Evolutionary conservation across 2,329 filamentous ascomycete genomes (phyloP).

Genomic region (Didymella pomorum): DNA sequence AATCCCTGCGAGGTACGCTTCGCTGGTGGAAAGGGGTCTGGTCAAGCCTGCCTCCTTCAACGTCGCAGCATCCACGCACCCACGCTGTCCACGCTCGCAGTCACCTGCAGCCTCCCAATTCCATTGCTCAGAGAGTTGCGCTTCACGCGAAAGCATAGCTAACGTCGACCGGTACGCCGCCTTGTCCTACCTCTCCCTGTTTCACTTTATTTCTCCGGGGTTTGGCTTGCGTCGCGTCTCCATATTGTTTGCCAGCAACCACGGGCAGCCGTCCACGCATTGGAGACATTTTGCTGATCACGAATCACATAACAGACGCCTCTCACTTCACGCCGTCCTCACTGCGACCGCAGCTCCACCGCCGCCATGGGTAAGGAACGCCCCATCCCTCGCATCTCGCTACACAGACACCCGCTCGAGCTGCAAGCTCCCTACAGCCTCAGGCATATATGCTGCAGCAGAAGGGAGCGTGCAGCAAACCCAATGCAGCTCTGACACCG

Average conservation of each 20-base stretch:
- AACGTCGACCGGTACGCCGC: conserved; percentile 49
- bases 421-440: conserved; percentile 17
- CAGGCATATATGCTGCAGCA: conserved; percentile 23
- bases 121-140: conserved; percentile 46
- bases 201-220: conserved; percentile 46
- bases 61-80: conserved; percentile 42
- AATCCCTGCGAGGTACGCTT: conserved; percentile 39
- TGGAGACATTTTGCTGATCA: conserved; percentile 33
- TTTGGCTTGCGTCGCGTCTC: conserved; percentile 46
- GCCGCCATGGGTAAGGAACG: conserved; percentile 51
- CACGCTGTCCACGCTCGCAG: conserved; percentile 40
- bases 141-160: conserved; percentile 48
- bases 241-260: conserved; percentile 40
- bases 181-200: conserved; percentile 29
- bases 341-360: conserved; percentile 41
- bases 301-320: conserved; percentile 39
- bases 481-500: conserved; percentile 25
- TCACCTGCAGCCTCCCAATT: conserved; percentile 30
- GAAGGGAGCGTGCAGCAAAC: conserved; percentile 17
- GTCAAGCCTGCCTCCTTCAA: conserved; percentile 48
- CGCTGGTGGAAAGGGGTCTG: conserved; percentile 42
- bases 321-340: conserved; percentile 42
- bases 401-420: conserved; percentile 21
- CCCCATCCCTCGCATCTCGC: conserved; percentile 21
- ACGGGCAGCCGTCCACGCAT: conserved; percentile 27